phyloP scores from a whole-genome alignment of 176 grass and related monocot species.

The Lolium multiflorum region DNA sequence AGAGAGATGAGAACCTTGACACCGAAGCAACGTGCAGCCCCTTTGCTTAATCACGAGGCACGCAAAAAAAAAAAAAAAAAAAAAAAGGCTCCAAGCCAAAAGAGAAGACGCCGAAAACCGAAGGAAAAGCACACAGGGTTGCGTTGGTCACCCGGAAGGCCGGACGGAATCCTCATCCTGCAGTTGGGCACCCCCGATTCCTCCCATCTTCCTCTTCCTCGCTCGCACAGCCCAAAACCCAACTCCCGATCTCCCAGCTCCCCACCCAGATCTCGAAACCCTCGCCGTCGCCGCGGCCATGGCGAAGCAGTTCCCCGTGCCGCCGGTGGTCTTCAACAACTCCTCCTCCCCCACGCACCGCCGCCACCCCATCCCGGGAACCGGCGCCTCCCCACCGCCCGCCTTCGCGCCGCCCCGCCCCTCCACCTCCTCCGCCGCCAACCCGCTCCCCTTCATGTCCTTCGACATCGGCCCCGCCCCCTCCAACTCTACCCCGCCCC shows the following conservation, averaged over 20 bases:
- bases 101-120: constrained; percentile 8
- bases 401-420: constrained; percentile 78
- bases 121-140: background rate
- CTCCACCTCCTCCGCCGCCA: constrained; percentile 50
- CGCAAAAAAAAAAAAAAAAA: background rate
- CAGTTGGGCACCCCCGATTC: constrained; percentile 20
- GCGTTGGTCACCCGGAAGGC: background rate
- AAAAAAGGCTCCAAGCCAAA: background rate
- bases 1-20: background rate
- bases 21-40: constrained; percentile 2
- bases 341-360: constrained; percentile 56
- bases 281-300: constrained; percentile 49
- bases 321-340: constrained; percentile 81
- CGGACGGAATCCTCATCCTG: background rate
- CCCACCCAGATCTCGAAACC: constrained; percentile 51
- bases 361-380: constrained; percentile 40
- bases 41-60: constrained; percentile 15
- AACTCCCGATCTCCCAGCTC: constrained; percentile 43
- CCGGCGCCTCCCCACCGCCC: constrained; percentile 43
- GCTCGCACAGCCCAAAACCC: constrained; percentile 42
- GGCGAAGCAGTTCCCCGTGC: constrained; percentile 90
- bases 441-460: constrained; percentile 94
- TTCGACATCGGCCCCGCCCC: constrained; percentile 68
- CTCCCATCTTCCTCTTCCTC: background rate
- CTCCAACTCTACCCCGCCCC: constrained; percentile 62